Percentiles rank a stretch among this genome's conserved stretches.
phyloP scores from a whole-genome alignment of 1,284 basidiomycete species.

The Cryptococcus neoformans region DNA sequence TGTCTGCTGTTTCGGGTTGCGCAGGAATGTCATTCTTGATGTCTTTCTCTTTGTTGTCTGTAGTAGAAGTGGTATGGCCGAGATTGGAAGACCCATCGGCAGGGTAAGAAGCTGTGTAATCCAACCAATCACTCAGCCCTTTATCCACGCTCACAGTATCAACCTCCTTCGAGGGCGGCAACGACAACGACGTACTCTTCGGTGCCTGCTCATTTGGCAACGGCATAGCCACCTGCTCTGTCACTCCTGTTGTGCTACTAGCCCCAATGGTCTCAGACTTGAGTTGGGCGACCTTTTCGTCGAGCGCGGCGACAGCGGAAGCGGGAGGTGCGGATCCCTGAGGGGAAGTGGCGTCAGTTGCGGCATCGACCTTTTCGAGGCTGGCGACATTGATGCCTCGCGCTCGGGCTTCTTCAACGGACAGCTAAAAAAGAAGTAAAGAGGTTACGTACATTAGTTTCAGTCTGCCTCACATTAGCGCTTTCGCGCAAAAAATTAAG shows the following conservation, averaged over 20 bases:
- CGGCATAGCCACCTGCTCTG: constrained; percentile 9
- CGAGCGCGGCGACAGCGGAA: constrained; percentile 31
- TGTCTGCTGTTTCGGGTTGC: constrained; percentile 31
- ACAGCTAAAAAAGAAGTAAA: constrained; percentile 14
- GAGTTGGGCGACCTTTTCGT: constrained; percentile 37
- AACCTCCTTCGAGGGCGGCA: neutral
- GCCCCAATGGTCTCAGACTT: constrained; percentile 17
- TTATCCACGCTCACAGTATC: constrained; percentile 1
- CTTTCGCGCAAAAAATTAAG: neutral
- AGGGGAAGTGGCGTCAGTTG: constrained; percentile 27
- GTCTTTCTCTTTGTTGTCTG: constrained; percentile 17
- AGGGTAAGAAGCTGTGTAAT: constrained; percentile 7
- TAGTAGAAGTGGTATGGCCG: neutral
- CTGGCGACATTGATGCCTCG: constrained; percentile 39
- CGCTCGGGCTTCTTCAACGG: constrained; percentile 43
- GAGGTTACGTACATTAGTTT: constrained; percentile 3
- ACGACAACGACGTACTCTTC: constrained; percentile 19
- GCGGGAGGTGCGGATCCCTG: constrained; percentile 28
- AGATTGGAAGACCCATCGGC: constrained; percentile 12
- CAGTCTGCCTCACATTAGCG: neutral
- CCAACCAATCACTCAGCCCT: neutral
- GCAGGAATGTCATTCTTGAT: constrained; percentile 37
- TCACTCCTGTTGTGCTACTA: constrained; percentile 5
- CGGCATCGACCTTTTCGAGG: constrained; percentile 27
- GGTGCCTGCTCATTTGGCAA: constrained; percentile 18